A percentile compares a stretch with the other conserved stretches of the same genome.
phyloP scores from a whole-genome alignment of 2,329 filamentous ascomycete genomes.

The Verticillium longisporum region DNA sequence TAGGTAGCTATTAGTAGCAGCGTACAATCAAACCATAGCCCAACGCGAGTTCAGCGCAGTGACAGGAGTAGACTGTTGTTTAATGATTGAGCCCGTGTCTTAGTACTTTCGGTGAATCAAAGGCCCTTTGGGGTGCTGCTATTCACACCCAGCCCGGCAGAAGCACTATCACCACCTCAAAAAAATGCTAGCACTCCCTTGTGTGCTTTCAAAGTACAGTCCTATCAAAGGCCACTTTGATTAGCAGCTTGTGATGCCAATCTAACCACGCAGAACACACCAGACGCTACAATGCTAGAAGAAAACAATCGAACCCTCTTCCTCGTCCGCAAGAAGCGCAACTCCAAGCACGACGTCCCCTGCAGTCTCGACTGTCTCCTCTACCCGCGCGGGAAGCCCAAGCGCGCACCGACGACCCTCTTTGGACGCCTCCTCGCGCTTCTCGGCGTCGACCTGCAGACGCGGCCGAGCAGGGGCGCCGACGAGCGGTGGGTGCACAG shows the following conservation, averaged over 20 bases:
- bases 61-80: too few species aligned
- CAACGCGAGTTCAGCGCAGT: neutral
- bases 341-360: conserved; percentile 1
- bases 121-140: too few species aligned
- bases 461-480: neutral
- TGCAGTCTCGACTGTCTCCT: conserved; percentile 2
- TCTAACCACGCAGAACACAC: too few species aligned
- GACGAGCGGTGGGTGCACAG: neutral
- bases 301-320: neutral
- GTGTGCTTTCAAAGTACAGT: too few species aligned
- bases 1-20: neutral
- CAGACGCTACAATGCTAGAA: neutral
- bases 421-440: neutral
- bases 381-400: neutral
- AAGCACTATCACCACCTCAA: too few species aligned
- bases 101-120: too few species aligned
- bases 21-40: neutral
- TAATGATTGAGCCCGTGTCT: too few species aligned
- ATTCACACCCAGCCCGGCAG: too few species aligned
- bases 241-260: too few species aligned
- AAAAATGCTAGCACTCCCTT: too few species aligned
- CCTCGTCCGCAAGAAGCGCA: conserved; percentile 1
- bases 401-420: neutral
- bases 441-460: conserved; percentile 4
- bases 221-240: too few species aligned